Conservation (phyloP, 1,284 basidiomycete species). For the Apiotrichum mycotoxinovorans region DNA sequence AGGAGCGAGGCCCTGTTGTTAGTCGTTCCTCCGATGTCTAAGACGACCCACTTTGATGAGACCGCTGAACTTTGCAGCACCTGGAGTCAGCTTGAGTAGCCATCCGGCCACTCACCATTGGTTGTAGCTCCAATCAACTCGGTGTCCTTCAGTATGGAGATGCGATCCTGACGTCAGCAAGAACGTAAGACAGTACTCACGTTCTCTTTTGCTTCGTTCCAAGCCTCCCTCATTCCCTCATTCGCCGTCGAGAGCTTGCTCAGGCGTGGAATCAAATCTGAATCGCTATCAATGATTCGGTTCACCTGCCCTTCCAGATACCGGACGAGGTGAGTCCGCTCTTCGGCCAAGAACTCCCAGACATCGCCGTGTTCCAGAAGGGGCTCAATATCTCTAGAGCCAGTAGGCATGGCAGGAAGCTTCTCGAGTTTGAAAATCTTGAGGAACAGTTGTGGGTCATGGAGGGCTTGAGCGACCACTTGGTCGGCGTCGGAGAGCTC, state of each 20-base stretch:
- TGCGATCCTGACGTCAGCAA: slow-evolving; percentile 40
- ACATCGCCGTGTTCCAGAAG: slow-evolving; percentile 49
- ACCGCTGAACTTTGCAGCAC: slow-evolving; percentile 56
- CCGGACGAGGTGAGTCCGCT: slow-evolving; percentile 50
- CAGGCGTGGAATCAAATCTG: slow-evolving; percentile 5
- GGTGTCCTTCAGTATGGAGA: slow-evolving; percentile 55
- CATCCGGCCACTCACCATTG: slow-evolving; percentile 52
- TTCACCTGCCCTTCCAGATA: slow-evolving; percentile 14
- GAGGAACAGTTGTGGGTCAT: slow-evolving; percentile 44
- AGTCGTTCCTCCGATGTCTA: too few species aligned
- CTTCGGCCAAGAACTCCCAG: slow-evolving; percentile 53
- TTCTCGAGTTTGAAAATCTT: slow-evolving; percentile 35
- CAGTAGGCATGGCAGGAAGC: slow-evolving; percentile 46
- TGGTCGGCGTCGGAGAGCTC: too few species aligned
- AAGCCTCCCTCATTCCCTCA: background rate
- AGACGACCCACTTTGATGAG: slow-evolving; percentile 56
- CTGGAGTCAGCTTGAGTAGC: slow-evolving; percentile 45
- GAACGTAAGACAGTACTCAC: slow-evolving; percentile 3
- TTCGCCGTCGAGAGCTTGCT: slow-evolving; percentile 29
- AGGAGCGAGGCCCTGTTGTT: slow-evolving; percentile 55
- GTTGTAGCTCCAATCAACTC: slow-evolving; percentile 70
- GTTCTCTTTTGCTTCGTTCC: slow-evolving; percentile 64
- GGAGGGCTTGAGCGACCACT: background rate
- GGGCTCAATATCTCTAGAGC: slow-evolving; percentile 46
- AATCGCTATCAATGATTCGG: background rate